Evolutionary conservation across 305 asterid species (phyloP).

Genomic region (Solanum hybrid): DNA sequence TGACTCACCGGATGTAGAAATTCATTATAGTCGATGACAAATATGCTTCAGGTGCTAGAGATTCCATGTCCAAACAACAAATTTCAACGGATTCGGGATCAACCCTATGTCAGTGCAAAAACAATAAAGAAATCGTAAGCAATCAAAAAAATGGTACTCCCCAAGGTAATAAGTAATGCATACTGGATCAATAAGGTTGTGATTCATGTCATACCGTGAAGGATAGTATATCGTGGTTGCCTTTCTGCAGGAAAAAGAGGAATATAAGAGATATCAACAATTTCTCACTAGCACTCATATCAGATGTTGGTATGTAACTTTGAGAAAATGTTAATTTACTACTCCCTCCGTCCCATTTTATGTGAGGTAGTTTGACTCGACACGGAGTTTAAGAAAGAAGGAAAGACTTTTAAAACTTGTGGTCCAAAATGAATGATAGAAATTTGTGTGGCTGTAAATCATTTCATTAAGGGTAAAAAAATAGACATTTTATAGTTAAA

Average conservation of each 20-base stretch:
- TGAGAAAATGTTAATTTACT: neutral
- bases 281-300: neutral
- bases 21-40: constrained; percentile 82
- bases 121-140: neutral
- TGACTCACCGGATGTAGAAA: constrained; percentile 74
- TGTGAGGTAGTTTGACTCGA: too few species aligned
- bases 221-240: constrained; percentile 61
- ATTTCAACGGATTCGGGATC: constrained; percentile 75
- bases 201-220: constrained; percentile 51
- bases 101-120: constrained; percentile 34
- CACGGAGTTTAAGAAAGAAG: too few species aligned
- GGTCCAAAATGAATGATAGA: too few species aligned
- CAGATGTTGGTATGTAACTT: neutral
- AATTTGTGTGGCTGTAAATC: too few species aligned
- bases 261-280: constrained; percentile 11
- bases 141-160: neutral
- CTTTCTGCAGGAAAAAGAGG: constrained; percentile 37
- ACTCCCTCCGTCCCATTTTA: too few species aligned
- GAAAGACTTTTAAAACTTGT: too few species aligned
- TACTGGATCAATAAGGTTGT: neutral
- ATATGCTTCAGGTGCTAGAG: constrained; percentile 73
- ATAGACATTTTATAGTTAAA: too few species aligned
- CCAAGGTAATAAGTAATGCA: neutral
- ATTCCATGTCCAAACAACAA: constrained; percentile 50
- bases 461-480: too few species aligned